Evolutionary conservation across 2,329 filamentous ascomycete species (phyloP).

Genomic region (Penicillium glabrum): DNA sequence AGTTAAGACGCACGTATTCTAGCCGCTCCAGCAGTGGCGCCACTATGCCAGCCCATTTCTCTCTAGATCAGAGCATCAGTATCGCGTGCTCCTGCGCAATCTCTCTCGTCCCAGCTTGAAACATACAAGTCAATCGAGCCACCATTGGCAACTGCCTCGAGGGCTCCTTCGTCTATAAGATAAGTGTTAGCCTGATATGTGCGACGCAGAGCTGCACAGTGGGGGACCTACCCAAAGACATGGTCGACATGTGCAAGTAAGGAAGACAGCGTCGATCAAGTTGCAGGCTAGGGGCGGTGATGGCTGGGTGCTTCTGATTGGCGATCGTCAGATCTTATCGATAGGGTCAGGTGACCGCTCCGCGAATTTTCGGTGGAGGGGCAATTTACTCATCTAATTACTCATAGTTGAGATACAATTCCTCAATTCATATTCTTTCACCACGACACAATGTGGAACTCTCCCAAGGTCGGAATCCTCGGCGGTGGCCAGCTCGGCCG

Average conservation of each 20-base stretch:
- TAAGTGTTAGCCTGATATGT: slow-evolving; percentile 3
- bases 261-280: slow-evolving; percentile 14
- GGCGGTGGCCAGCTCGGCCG: slow-evolving; percentile 77
- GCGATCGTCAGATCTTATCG: slow-evolving; percentile 17
- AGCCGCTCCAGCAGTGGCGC: slow-evolving; percentile 66
- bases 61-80: slow-evolving; percentile 51
- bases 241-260: slow-evolving; percentile 20
- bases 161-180: slow-evolving; percentile 50
- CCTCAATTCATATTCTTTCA: background rate
- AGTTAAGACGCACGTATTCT: slow-evolving; percentile 55
- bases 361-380: slow-evolving; percentile 26
- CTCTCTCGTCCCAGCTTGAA: background rate
- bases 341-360: slow-evolving; percentile 20
- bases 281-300: slow-evolving; percentile 14
- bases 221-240: slow-evolving; percentile 33
- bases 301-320: slow-evolving; percentile 16
- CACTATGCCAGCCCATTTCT: slow-evolving; percentile 68
- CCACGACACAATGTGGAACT: slow-evolving; percentile 37
- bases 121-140: slow-evolving; percentile 60
- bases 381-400: slow-evolving; percentile 15
- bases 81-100: slow-evolving; percentile 12
- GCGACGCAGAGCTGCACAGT: background rate
- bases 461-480: slow-evolving; percentile 51
- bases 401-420: background rate
- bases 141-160: slow-evolving; percentile 58